These are phyloP conservation scores for Entonaema liquescens DNA, from an alignment of 495 filamentous ascomycete species.

Conservation along the genomic window DNA sequence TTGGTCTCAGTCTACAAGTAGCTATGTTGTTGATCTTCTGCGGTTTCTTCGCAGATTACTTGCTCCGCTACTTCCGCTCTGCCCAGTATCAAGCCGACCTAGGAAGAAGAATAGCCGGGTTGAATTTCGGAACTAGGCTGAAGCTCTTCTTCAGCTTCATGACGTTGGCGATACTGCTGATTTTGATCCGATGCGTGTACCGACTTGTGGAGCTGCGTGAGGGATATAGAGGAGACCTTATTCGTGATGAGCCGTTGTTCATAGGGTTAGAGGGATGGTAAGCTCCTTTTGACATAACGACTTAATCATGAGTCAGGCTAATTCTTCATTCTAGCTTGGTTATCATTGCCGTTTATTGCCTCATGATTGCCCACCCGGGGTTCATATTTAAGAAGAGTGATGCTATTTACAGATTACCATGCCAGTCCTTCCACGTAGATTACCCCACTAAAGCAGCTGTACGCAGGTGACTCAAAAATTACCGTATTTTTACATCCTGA, in stretches of 20 bases:
- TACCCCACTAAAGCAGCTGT: too few relatives aligned
- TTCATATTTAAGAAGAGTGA: slow-evolving; percentile 3
- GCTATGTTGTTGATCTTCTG: slow-evolving; percentile 54
- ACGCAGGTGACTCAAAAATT: too few relatives aligned
- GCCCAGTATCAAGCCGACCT: slow-evolving; percentile 28
- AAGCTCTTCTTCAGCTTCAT: slow-evolving; percentile 59
- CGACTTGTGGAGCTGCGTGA: slow-evolving; percentile 60
- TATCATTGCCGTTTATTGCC: neutral
- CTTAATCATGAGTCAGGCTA: neutral
- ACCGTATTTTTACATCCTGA: too few relatives aligned
- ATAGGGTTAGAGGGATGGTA: slow-evolving; percentile 54
- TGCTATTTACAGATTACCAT: too few relatives aligned
- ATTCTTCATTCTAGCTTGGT: neutral
- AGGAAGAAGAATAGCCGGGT: slow-evolving; percentile 15
- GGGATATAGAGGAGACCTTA: slow-evolving; percentile 53
- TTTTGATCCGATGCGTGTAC: slow-evolving; percentile 59
- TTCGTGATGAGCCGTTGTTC: slow-evolving; percentile 58
- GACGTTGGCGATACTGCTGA: slow-evolving; percentile 52
- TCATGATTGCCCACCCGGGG: slow-evolving; percentile 7
- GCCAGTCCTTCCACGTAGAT: too few relatives aligned
- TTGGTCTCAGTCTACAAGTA: slow-evolving; percentile 58
- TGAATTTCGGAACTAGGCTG: slow-evolving; percentile 26
- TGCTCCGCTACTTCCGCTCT: slow-evolving; percentile 36
- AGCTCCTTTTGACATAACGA: neutral
- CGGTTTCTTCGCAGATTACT: slow-evolving; percentile 55